A percentile compares a stretch with the other conserved stretches of the same genome.
These are phyloP conservation scores for Aurantiochytrium sp. DNA, from an alignment of 108 stramenopile species.

Conservation along the genomic window DNA sequence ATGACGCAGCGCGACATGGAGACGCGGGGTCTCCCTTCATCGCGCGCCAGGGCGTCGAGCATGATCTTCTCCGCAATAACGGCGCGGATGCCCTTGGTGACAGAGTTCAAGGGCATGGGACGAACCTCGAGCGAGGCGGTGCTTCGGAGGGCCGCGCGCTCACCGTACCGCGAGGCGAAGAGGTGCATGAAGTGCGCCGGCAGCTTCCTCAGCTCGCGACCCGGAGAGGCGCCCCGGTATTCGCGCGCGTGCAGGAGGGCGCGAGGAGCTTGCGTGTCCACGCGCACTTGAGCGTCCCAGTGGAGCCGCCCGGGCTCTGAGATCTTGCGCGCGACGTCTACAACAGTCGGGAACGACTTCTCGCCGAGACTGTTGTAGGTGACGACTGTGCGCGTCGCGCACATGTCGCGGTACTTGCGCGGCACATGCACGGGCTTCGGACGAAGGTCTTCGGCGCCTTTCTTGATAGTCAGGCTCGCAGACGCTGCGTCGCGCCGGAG, in stretches of 20 bases:
- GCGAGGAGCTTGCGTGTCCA: background rate
- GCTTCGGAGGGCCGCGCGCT: background rate
- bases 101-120: background rate
- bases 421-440: background rate
- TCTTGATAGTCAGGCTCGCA: background rate
- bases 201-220: background rate
- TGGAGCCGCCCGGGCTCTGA: background rate
- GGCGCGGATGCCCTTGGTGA: background rate
- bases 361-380: background rate
- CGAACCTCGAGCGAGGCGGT: background rate
- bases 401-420: background rate
- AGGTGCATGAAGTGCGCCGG: background rate
- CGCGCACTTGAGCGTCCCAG: background rate
- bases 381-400: background rate
- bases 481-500: background rate
- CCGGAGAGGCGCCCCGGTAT: background rate
- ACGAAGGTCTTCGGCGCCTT: no score
- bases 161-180: background rate
- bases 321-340: background rate
- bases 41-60: background rate
- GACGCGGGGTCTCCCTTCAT: background rate
- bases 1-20: background rate
- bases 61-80: background rate
- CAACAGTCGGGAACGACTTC: background rate
- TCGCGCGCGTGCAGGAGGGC: background rate